Base-by-base conservation (phyloP, 2,329 filamentous ascomycete genomes). In the Cercospora sesami region DNA sequence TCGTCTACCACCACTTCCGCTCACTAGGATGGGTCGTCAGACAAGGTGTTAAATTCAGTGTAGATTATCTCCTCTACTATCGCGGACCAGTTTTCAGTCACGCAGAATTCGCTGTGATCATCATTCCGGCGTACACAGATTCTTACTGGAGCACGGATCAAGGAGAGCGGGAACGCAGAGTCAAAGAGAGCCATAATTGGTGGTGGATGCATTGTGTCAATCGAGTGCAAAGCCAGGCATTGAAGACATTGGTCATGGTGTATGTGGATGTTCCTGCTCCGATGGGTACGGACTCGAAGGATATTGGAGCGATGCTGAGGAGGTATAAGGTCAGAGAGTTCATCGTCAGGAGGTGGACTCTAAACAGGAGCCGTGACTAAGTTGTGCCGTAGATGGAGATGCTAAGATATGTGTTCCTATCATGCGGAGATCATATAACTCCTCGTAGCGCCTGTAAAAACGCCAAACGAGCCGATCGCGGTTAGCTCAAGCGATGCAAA, bases 11-110 rank as follows among this genome's bases (percentile, higher is more conserved):
- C 77, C 94, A 99, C 78, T 99, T 97, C 81, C 90, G 95, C 42
- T 96, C 93, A 0, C 84, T 98, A 0, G 95, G 95, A 26, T 99
- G 95, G 94, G 92, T 97, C 1, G 91, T 96, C 0, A 90, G 96
- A 14, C 89, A 91, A 5, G 96, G 95, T 39, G 90, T 96, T 78
- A 99, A 99, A 77, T 99, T 99, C 74, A 92, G 92, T 23, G 91
- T 93, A 9, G 95, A 99, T 79, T 97, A 92, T 83, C 83, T 99
- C n/a, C 86, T 99, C 7, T 99, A 99, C 80, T 90, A 93, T 66
- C 90, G 93, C 21, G 95, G 95, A 0, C 95, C 95, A 0, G 94
- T 95, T 0, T 98, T 99, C 78, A 89, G 93, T 23, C 95, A 99
- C 77, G 95, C 95, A 23, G 93, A 98, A 76, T 99, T 97, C 77